Evolutionary conservation across 73 alveolate genomes (phyloP).

Genomic region (Paramecium tetraurelia): DNA sequence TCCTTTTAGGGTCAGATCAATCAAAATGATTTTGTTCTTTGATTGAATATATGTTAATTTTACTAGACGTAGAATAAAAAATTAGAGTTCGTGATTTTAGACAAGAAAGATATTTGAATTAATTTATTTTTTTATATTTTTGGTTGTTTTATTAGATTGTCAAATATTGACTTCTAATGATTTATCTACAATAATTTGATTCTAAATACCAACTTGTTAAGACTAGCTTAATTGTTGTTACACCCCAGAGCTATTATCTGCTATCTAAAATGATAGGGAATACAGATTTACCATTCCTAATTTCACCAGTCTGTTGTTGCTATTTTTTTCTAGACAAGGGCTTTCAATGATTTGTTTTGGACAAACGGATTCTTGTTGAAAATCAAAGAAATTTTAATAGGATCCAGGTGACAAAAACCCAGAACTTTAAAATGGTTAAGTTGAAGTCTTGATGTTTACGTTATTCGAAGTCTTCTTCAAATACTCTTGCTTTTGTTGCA

Average conservation of each 20-base stretch:
- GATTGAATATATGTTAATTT: background rate
- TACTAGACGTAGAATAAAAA: background rate
- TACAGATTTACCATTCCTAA: background rate
- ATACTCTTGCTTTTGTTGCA: background rate
- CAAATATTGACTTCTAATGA: background rate
- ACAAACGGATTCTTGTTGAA: background rate
- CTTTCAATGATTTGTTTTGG: background rate
- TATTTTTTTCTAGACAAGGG: background rate
- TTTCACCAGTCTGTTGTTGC: background rate
- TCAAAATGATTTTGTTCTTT: slow-evolving; percentile 18
- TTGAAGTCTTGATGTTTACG: background rate
- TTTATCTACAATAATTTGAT: background rate
- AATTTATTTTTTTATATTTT: background rate
- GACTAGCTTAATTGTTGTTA: background rate
- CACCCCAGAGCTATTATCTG: background rate
- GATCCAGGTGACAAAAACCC: background rate
- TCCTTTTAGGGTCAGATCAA: slow-evolving; percentile 1
- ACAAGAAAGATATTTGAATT: background rate
- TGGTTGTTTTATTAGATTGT: background rate
- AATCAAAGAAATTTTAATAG: background rate
- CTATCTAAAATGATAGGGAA: background rate
- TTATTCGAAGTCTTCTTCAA: background rate
- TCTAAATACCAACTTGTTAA: background rate
- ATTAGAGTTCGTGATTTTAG: background rate
- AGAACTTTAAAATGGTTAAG: background rate